Conservation (phyloP, 1,284 basidiomycete species). For the Naganishia liquefaciens region DNA sequence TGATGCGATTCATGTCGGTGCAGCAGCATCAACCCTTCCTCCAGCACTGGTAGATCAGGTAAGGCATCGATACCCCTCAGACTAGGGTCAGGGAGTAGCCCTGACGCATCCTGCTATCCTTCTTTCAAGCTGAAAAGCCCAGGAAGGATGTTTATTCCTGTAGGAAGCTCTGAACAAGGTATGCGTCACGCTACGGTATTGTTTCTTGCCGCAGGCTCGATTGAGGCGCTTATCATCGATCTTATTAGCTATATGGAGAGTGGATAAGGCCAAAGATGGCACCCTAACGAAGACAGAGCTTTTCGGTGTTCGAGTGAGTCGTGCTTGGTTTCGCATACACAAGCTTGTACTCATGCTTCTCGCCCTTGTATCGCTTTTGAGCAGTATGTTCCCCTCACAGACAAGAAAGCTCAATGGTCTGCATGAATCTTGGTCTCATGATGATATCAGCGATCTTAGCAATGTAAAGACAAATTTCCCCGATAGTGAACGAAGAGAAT, state of each 20-base stretch:
- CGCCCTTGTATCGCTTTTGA: too few relatives aligned
- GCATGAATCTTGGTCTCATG: neutral
- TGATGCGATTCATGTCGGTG: slow-evolving; percentile 91
- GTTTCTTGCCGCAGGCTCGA: neutral
- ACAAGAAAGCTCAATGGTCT: slow-evolving; percentile 18
- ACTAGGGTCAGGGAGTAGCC: too few relatives aligned
- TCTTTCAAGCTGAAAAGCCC: slow-evolving; percentile 52
- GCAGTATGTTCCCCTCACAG: slow-evolving; percentile 31
- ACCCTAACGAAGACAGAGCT: slow-evolving; percentile 66
- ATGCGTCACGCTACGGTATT: slow-evolving; percentile 13
- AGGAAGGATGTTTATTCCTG: slow-evolving; percentile 91
- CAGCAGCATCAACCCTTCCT: slow-evolving; percentile 79
- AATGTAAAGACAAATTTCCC: too few relatives aligned
- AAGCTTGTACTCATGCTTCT: too few relatives aligned
- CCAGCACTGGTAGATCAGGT: slow-evolving; percentile 65
- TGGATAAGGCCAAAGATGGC: slow-evolving; percentile 78
- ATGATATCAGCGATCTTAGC: too few relatives aligned
- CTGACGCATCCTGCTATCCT: neutral
- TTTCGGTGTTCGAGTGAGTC: slow-evolving; percentile 76
- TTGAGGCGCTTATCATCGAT: slow-evolving; percentile 2
- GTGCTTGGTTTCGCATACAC: neutral
- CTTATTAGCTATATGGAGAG: slow-evolving; percentile 66
- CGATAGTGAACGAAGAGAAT: too few relatives aligned
- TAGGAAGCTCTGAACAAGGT: slow-evolving; percentile 62
- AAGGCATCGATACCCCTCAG: slow-evolving; percentile 12